phyloP scores from a whole-genome alignment of 176 grass and related monocot genomes.

The Musa acuminata region DNA sequence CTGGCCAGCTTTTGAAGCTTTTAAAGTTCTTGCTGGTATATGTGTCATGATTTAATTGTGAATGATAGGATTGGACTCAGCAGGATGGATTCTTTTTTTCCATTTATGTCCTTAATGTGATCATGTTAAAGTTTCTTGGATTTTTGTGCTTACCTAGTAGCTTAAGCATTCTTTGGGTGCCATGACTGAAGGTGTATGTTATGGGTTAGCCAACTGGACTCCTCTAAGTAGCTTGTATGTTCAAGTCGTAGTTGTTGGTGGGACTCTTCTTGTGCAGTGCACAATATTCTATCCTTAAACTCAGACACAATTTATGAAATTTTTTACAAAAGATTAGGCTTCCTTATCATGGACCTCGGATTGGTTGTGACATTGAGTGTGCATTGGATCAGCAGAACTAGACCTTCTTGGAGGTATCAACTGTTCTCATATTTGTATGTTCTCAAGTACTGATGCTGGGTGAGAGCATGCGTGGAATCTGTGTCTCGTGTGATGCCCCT shows the following conservation, averaged over 20 bases:
- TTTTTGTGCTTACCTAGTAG: background rate
- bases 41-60: background rate
- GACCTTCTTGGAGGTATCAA: background rate
- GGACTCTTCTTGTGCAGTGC: background rate
- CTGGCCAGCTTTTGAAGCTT: background rate
- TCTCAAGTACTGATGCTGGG: background rate
- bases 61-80: background rate
- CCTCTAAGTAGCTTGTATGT: background rate
- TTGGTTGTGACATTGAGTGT: background rate
- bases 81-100: background rate
- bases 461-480: slow-evolving; percentile 93
- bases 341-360: background rate
- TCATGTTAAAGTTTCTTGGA: background rate
- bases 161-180: background rate
- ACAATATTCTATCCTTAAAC: background rate
- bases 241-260: background rate
- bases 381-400: background rate
- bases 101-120: background rate
- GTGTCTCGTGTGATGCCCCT: slow-evolving; percentile 93
- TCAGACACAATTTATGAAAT: background rate
- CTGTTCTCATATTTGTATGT: background rate
- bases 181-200: background rate
- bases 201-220: background rate
- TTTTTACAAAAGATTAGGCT: background rate
- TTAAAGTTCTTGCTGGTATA: background rate